phyloP scores from a whole-genome alignment of 2,329 filamentous ascomycete genomes.

The Dactylellina haptotyla region DNA sequence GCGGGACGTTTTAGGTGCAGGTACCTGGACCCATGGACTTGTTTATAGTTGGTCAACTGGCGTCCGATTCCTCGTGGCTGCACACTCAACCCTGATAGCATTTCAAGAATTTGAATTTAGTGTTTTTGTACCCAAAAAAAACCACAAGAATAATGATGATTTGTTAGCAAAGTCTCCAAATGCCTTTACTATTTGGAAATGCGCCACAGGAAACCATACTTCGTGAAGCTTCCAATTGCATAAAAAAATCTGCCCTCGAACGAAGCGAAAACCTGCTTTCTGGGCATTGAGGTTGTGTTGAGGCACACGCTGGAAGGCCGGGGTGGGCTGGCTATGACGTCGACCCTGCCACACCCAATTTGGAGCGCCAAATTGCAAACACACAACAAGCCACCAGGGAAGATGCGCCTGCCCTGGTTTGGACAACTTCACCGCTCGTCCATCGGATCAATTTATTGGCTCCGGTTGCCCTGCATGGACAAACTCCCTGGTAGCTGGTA shows the following conservation, averaged over 20 bases:
- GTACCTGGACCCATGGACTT: too few species aligned
- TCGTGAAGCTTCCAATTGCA: too few species aligned
- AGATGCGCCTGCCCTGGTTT: background rate
- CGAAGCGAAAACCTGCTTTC: conserved; percentile 16
- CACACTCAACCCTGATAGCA: background rate
- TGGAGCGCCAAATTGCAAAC: background rate
- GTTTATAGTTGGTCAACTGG: too few species aligned
- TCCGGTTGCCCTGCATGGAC: conserved; percentile 32
- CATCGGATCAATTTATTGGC: conserved; percentile 6
- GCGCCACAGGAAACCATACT: too few species aligned
- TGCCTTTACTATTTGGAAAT: too few species aligned
- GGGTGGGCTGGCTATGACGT: conserved; percentile 27
- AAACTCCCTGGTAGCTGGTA: conserved; percentile 11
- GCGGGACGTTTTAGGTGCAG: background rate
- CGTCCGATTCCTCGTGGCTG: too few species aligned
- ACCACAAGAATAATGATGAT: too few species aligned
- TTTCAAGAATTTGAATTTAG: too few species aligned
- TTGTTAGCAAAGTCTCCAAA: too few species aligned
- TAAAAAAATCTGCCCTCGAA: too few species aligned
- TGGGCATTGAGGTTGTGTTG: background rate
- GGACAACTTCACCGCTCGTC: background rate
- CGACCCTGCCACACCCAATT: conserved; percentile 1
- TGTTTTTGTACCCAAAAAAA: too few species aligned
- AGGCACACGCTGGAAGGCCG: background rate
- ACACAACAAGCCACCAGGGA: conserved; percentile 14